Conservation (phyloP, 768 basidiomycete genomes). For the Kwoniella dejecticola region DNA sequence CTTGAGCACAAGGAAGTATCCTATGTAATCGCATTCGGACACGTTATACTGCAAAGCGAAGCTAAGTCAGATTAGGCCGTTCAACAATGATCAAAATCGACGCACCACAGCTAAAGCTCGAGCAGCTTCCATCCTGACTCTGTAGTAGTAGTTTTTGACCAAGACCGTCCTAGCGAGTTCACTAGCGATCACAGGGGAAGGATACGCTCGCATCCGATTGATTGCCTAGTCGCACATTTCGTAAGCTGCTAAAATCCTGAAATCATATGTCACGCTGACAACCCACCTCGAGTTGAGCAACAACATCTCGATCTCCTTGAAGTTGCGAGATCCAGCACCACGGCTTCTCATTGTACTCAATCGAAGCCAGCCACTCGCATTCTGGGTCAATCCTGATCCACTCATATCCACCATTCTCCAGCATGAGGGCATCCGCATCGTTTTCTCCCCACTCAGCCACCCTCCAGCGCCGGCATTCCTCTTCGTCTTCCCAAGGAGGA, state of each 20-base stretch:
- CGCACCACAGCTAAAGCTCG: constrained; percentile 74
- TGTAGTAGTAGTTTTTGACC: constrained; percentile 93
- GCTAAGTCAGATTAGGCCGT: constrained; percentile 12
- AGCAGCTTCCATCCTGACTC: constrained; percentile 93
- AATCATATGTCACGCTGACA: neutral
- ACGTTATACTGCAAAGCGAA: constrained; percentile 70
- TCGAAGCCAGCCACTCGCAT: constrained; percentile 95
- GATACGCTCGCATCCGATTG: constrained; percentile 66
- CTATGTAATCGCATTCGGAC: constrained; percentile 78
- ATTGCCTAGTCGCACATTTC: constrained; percentile 70
- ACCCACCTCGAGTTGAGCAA: constrained; percentile 91
- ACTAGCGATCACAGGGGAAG: constrained; percentile 60
- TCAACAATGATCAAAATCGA: no score
- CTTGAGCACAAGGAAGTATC: constrained; percentile 93
- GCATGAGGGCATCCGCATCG: constrained; percentile 88
- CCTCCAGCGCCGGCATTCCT: constrained; percentile 70
- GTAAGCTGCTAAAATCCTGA: constrained; percentile 2
- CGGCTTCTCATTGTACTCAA: constrained; percentile 75
- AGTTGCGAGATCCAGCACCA: constrained; percentile 98
- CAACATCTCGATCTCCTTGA: constrained; percentile 91
- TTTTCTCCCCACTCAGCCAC: constrained; percentile 98
- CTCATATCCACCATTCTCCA: constrained; percentile 81
- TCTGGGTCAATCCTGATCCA: constrained; percentile 99
- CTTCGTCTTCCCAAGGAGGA: constrained; percentile 89
- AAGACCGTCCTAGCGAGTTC: constrained; percentile 87